A percentile compares a stretch with the other conserved stretches of the same genome.
Conservation (phyloP, 129 eudicot species). For the Calendula officinalis region DNA sequence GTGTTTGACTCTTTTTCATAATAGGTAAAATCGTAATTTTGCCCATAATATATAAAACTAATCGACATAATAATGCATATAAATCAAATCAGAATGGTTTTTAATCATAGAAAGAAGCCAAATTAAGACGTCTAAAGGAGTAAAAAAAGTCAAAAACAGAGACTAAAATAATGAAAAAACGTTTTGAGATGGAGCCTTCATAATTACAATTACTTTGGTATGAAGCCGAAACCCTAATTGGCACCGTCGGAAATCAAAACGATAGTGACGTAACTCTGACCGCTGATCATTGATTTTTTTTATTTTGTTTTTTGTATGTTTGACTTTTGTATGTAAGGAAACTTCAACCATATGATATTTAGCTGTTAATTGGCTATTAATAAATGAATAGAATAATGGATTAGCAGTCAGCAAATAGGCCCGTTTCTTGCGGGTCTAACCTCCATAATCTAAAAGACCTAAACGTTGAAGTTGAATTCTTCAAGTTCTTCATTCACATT, state of each 20-base stretch:
- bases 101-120: no score
- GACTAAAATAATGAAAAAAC: conserved; percentile 10
- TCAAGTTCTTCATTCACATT: conserved; percentile 45
- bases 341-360: conserved; percentile 38
- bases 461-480: conserved; percentile 96
- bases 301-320: conserved; percentile 9
- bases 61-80: no score
- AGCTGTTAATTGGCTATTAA: conserved; percentile 37
- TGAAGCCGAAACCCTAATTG: conserved; percentile 35
- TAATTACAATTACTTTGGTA: conserved; percentile 24
- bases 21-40: no score
- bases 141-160: conserved; percentile 11
- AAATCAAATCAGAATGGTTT: no score
- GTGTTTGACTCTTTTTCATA: no score
- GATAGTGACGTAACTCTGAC: conserved; percentile 33
- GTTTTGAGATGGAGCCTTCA: conserved; percentile 17
- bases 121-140: background rate
- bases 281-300: conserved; percentile 12
- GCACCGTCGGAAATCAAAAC: conserved; percentile 4
- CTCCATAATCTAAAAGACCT: conserved; percentile 62
- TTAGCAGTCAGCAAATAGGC: conserved; percentile 42
- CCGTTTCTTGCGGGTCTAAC: conserved; percentile 48
- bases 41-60: no score
- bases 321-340: conserved; percentile 38
- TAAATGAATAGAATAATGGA: conserved; percentile 11